These are phyloP conservation scores for Asterella californica DNA, from an alignment of 225 moss, liverwort and hornwort species.

Conservation along the genomic window DNA sequence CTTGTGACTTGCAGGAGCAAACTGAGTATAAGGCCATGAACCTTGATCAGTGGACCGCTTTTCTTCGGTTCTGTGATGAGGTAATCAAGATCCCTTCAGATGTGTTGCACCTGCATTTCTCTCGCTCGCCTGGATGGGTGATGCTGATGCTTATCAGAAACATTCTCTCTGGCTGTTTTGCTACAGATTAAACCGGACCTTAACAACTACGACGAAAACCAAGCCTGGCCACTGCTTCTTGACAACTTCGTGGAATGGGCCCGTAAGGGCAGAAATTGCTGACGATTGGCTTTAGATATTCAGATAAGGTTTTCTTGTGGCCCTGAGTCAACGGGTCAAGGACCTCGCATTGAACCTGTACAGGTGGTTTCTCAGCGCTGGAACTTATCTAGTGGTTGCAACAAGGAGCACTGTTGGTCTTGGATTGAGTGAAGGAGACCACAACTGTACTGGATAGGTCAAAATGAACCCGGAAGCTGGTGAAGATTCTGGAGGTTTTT, in stretches of 20 bases:
- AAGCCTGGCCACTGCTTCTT: conserved; percentile 96
- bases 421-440: not conserved
- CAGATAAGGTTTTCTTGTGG: not conserved
- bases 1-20: conserved; percentile 61
- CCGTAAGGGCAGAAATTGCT: conserved; percentile 41
- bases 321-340: not conserved
- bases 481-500: conserved; percentile 16
- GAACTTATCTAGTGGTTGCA: conserved; percentile 5
- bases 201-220: conserved; percentile 92
- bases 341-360: not conserved
- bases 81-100: conserved; percentile 24
- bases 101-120: too few relatives aligned
- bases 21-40: conserved; percentile 97
- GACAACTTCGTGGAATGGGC: conserved; percentile 99
- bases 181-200: conserved; percentile 81
- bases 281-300: conserved; percentile 9
- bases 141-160: not conserved
- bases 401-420: conserved; percentile 7
- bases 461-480: not conserved
- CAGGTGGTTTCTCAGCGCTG: conserved; percentile 13
- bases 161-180: not conserved
- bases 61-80: conserved; percentile 96
- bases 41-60: conserved; percentile 96
- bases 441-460: conserved; percentile 1
- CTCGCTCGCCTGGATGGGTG: too few relatives aligned